Evolutionary conservation across 805 yeast species (phyloP).

Genomic region (Myxozyma geophila): DNA sequence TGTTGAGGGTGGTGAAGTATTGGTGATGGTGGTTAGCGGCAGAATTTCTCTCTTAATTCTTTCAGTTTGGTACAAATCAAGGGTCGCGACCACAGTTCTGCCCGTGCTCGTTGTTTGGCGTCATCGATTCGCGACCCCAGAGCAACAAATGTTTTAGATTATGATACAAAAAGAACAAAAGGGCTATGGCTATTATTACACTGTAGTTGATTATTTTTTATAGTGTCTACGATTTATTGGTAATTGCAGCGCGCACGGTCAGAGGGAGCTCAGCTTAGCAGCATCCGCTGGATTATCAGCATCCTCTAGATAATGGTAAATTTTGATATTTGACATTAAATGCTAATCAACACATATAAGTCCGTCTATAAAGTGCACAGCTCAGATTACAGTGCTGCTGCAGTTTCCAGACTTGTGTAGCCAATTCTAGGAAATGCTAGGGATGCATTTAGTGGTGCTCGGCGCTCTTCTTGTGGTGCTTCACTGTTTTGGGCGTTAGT

Average conservation of each 20-base stretch:
- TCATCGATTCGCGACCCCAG: background rate
- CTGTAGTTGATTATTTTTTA: background rate
- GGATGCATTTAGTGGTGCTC: constrained; percentile 25
- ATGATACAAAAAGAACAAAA: no score
- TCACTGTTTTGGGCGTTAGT: constrained; percentile 19
- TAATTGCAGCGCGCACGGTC: no score
- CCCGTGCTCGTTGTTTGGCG: background rate
- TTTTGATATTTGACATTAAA: background rate
- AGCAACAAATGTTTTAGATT: no score
- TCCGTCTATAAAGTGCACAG: background rate
- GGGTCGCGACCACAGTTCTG: constrained; percentile 1
- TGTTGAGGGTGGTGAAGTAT: background rate
- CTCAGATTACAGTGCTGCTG: background rate
- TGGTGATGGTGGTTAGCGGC: constrained; percentile 2
- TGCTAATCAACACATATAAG: background rate
- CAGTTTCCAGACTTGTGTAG: background rate
- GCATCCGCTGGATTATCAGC: no score
- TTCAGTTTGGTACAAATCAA: background rate
- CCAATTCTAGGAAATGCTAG: background rate
- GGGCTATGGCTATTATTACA: no score
- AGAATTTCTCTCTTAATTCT: constrained; percentile 6
- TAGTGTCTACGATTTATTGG: background rate
- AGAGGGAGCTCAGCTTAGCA: no score
- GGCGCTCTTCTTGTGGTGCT: constrained; percentile 33
- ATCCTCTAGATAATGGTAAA: no score